phyloP scores from a whole-genome alignment of 192 early-diverging fungal genomes.

The Oehlia diaphana region DNA sequence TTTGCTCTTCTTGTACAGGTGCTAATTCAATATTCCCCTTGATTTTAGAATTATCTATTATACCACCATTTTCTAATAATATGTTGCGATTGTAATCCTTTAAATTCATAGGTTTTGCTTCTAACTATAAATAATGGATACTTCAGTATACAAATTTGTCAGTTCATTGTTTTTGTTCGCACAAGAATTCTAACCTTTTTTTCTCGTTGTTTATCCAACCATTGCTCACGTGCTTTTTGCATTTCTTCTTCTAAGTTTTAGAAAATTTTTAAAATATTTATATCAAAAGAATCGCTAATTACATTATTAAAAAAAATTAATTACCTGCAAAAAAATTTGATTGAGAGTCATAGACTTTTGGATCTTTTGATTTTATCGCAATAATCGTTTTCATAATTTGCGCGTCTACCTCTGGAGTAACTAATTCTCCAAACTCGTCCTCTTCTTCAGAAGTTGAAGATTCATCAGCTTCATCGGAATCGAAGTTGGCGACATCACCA shows the following conservation, averaged over 20 bases:
- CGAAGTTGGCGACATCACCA: conserved; percentile 44
- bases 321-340: conserved; percentile 68
- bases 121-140: neutral
- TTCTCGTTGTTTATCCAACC: conserved; percentile 66
- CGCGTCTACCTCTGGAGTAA: conserved; percentile 87
- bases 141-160: neutral
- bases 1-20: conserved; percentile 82
- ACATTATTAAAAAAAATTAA: conserved; percentile 22
- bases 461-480: conserved; percentile 47
- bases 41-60: conserved; percentile 47
- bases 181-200: conserved; percentile 31
- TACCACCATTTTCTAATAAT: conserved; percentile 65
- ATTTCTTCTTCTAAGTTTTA: conserved; percentile 51
- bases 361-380: conserved; percentile 72
- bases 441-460: conserved; percentile 70
- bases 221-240: conserved; percentile 54
- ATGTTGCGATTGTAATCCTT: conserved; percentile 85
- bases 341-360: conserved; percentile 78
- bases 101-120: conserved; percentile 72
- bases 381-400: conserved; percentile 93
- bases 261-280: neutral
- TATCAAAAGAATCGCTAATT: neutral
- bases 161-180: neutral
- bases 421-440: conserved; percentile 76
- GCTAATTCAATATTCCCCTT: conserved; percentile 50